Base-by-base conservation (phyloP, 169 alveolate genomes). In the Neospora caninum region DNA sequence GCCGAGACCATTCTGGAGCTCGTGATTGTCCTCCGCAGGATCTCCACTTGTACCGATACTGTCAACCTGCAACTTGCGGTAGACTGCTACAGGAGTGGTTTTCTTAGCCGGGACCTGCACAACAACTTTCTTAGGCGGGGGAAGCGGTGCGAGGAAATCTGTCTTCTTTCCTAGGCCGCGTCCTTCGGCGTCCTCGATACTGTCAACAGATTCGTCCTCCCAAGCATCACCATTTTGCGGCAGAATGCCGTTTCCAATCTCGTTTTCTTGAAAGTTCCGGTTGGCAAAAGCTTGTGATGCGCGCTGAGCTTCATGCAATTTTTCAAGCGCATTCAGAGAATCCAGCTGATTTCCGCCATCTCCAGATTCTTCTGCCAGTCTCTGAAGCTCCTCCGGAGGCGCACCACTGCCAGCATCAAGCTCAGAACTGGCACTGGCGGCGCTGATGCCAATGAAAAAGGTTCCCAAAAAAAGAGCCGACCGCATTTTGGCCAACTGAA, bases 401-500 rank as follows among this genome's bases (percentile, higher is more conserved):
- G 0, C 53, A 34, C 20, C 87, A 22, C 41, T 22, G 34, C 41
- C 43, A 20, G 45, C 87, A 39, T 34, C 87, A 34, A 39, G 41
- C 45, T 0, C 41, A 39, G 42, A 38, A 39, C 87, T 78, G 43
- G 87, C 87, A 34, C 41, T 39, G 42, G 45, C 43, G 45, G 87
- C 41, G 43, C 49, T 20, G 25, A 78, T 20, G 45, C 87, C 87
- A 22, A 78, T 39, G 87, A 78, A 34, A 39, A 78, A 39, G 45
- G 87, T 78, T 78, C 87, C 87, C 29, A 78, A 78, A 22, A 78
- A 39, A 34, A 78, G 27, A 20, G 34, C 41, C 45, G 87, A 78
- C 87, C 87, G 39, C 87, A 78, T 78, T 78, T 78, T 78, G 87
- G 45, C 45, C 87, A 39, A 78, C 36, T 64, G 64, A 64, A 64